phyloP scores from a whole-genome alignment of 2,329 filamentous ascomycete species.

The Aspergillus pseudonomiae region DNA sequence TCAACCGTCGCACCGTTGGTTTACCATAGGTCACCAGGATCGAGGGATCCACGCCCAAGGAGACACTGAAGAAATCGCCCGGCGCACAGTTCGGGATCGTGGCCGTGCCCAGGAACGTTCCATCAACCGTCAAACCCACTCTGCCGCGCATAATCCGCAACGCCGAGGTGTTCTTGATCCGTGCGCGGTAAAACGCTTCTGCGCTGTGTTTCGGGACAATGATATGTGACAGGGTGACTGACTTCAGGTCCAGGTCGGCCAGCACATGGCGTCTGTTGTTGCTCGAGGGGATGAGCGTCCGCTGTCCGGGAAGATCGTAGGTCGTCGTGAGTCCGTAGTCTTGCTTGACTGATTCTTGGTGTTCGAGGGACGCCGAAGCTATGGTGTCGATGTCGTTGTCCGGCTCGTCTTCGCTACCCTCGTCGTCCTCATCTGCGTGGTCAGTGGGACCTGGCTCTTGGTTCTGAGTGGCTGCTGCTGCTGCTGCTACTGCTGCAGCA shows the following conservation, averaged over 20 bases:
- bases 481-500: background rate
- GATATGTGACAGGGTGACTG: conserved; percentile 40
- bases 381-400: conserved; percentile 4
- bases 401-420: conserved; percentile 18
- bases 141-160: conserved; percentile 33
- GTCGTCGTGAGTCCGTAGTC: conserved; percentile 46
- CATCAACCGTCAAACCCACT: conserved; percentile 33
- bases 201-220: conserved; percentile 44
- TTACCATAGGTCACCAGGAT: conserved; percentile 36
- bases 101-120: conserved; percentile 32
- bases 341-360: conserved; percentile 42
- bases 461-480: background rate
- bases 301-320: conserved; percentile 44
- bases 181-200: conserved; percentile 45
- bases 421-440: conserved; percentile 1
- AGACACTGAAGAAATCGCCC: conserved; percentile 33
- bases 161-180: conserved; percentile 40
- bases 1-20: conserved; percentile 29
- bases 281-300: conserved; percentile 40
- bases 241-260: conserved; percentile 38
- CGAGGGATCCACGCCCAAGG: conserved; percentile 36
- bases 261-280: conserved; percentile 42
- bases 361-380: conserved; percentile 14
- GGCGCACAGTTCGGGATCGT: conserved; percentile 30
- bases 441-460: background rate